phyloP scores from a whole-genome alignment of 2,329 filamentous ascomycete species.

The Rachicladosporium sp. region DNA sequence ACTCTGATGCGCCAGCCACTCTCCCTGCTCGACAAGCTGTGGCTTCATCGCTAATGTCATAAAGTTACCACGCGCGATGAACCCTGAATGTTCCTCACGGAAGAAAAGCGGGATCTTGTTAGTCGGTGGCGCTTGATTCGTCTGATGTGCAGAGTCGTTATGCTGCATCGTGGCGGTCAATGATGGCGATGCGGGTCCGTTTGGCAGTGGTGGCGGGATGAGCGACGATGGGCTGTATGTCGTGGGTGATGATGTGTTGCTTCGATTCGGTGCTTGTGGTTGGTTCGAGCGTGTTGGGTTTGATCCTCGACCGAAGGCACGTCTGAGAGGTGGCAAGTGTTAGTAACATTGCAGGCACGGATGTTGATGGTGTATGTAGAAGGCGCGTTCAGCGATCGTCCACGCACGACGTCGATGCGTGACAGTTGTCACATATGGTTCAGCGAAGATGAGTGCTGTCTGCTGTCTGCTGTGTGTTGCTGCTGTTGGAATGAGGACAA shows the following conservation, averaged over 20 bases:
- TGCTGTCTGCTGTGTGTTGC: too few species aligned
- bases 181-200: constrained; percentile 22
- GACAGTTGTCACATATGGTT: too few species aligned
- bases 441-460: too few species aligned
- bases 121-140: constrained; percentile 18
- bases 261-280: constrained; percentile 19
- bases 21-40: constrained; percentile 83
- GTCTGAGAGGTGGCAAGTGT: constrained; percentile 10
- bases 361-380: too few species aligned
- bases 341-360: too few species aligned
- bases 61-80: constrained; percentile 95
- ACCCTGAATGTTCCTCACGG: constrained; percentile 60
- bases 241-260: constrained; percentile 21
- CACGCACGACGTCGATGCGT: too few species aligned
- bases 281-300: constrained; percentile 13
- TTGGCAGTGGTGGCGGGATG: constrained; percentile 15
- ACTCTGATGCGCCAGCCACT: constrained; percentile 96
- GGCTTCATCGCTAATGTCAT: constrained; percentile 89
- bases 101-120: constrained; percentile 64
- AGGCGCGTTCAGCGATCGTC: too few species aligned
- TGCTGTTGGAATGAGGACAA: too few species aligned
- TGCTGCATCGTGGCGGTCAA: constrained; percentile 56
- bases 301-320: constrained; percentile 19
- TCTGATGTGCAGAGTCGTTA: constrained; percentile 42
- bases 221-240: constrained; percentile 19